Conservation (phyloP, 495 filamentous ascomycete genomes). For the Neurospora sp. region DNA sequence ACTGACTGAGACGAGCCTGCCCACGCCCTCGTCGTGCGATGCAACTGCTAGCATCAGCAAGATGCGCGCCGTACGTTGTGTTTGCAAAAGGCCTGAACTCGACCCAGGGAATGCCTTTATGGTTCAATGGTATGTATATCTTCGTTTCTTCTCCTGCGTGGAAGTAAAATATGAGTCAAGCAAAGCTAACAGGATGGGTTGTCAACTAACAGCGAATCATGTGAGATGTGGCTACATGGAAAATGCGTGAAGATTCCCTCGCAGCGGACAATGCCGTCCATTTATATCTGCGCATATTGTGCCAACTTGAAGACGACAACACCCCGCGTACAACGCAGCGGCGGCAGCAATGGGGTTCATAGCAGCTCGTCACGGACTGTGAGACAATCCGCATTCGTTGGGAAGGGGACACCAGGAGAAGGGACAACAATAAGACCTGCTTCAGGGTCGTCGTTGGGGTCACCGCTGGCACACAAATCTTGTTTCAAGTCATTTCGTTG, state of each 20-base stretch:
- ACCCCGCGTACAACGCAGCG: neutral
- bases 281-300: slow-evolving; percentile 77
- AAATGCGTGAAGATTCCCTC: slow-evolving; percentile 61
- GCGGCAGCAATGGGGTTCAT: slow-evolving; percentile 11
- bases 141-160: neutral
- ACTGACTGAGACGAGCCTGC: slow-evolving; percentile 53
- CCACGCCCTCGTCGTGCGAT: slow-evolving; percentile 52
- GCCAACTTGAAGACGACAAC: slow-evolving; percentile 32
- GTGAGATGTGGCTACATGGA: slow-evolving; percentile 75
- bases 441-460: slow-evolving; percentile 13
- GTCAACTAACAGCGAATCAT: slow-evolving; percentile 56
- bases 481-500: slow-evolving; percentile 42
- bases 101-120: slow-evolving; percentile 54
- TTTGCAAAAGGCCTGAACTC: slow-evolving; percentile 48
- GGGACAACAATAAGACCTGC: neutral
- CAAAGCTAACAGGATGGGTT: slow-evolving; percentile 3
- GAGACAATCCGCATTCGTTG: neutral
- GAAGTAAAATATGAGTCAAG: neutral
- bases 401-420: neutral
- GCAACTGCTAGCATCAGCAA: slow-evolving; percentile 15
- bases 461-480: slow-evolving; percentile 61
- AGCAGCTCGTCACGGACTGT: neutral
- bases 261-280: slow-evolving; percentile 51
- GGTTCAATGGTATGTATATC: slow-evolving; percentile 65
- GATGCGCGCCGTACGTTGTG: slow-evolving; percentile 56